A percentile compares a stretch with the other conserved stretches of the same genome.
These are phyloP conservation scores for Sarocladiaceae sp. DNA, from an alignment of 2,329 filamentous ascomycete genomes.

Conservation along the genomic window DNA sequence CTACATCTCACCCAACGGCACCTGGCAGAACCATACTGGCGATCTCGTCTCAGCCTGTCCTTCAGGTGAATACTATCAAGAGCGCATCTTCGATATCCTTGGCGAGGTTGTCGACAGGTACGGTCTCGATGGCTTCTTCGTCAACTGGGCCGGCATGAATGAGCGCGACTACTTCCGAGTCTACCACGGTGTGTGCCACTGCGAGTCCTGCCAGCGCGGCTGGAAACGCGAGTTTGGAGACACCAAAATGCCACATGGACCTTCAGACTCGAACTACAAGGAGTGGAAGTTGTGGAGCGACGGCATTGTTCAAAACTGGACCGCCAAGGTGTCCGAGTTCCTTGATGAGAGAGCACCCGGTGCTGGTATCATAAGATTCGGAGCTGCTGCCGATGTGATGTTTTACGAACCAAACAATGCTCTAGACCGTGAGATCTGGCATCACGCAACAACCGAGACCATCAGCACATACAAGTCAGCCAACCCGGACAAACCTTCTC, in stretches of 20 bases:
- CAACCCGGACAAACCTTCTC: constrained; percentile 12
- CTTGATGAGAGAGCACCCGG: constrained; percentile 12
- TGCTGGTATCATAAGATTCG: constrained; percentile 13
- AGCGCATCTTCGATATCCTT: constrained; percentile 15
- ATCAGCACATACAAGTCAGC: constrained; percentile 11
- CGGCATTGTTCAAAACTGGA: constrained; percentile 13
- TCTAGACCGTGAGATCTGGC: constrained; percentile 14
- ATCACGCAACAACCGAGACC: constrained; percentile 11
- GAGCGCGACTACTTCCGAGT: constrained; percentile 14
- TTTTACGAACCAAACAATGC: constrained; percentile 15
- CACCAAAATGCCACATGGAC: constrained; percentile 10
- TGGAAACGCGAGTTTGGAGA: constrained; percentile 11
- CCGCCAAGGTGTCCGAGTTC: constrained; percentile 11
- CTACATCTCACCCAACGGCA: constrained; percentile 13
- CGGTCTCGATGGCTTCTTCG: constrained; percentile 15
- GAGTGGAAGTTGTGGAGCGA: constrained; percentile 13
- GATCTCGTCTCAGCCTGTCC: constrained; percentile 14
- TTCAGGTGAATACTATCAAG: constrained; percentile 13
- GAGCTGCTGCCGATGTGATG: constrained; percentile 11
- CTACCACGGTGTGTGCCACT: constrained; percentile 15
- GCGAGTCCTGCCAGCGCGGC: constrained; percentile 7
- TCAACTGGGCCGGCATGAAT: constrained; percentile 16
- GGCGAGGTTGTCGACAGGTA: constrained; percentile 15
- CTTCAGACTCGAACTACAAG: constrained; percentile 9
- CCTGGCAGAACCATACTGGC: constrained; percentile 12